Conservation (phyloP, 2,329 filamentous ascomycete genomes). For the Venturia carpophila region DNA sequence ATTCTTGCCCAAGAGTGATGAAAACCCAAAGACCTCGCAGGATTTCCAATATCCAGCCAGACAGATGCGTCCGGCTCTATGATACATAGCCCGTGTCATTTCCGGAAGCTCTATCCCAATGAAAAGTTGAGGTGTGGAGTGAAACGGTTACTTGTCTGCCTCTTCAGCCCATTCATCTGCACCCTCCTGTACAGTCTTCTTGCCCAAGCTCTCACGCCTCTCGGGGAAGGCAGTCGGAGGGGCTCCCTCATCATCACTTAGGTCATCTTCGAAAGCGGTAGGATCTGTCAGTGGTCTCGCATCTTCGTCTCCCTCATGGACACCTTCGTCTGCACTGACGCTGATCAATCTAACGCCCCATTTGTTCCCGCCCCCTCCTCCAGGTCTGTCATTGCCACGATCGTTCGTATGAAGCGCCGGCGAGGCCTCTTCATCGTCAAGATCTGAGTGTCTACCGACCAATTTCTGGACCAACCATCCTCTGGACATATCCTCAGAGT, state of each 20-base stretch:
- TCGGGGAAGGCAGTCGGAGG: slow-evolving; percentile 23
- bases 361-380: slow-evolving; percentile 31
- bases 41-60: background rate
- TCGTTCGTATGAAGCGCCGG: slow-evolving; percentile 39
- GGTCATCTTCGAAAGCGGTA: slow-evolving; percentile 38
- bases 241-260: slow-evolving; percentile 36
- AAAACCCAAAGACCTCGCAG: background rate
- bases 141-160: background rate
- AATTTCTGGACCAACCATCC: slow-evolving; percentile 78
- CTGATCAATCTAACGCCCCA: slow-evolving; percentile 54
- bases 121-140: background rate
- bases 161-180: slow-evolving; percentile 33
- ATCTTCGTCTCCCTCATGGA: slow-evolving; percentile 29
- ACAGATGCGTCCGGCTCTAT: background rate
- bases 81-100: background rate
- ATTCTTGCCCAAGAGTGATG: background rate
- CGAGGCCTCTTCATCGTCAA: slow-evolving; percentile 52
- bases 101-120: background rate
- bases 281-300: slow-evolving; percentile 39
- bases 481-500: slow-evolving; percentile 77
- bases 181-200: slow-evolving; percentile 29
- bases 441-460: slow-evolving; percentile 54
- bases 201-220: slow-evolving; percentile 20
- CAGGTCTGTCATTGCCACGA: background rate
- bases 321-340: slow-evolving; percentile 50